Base-by-base conservation (phyloP, 2,329 filamentous ascomycete genomes). In the Clarireedia hainanense region DNA sequence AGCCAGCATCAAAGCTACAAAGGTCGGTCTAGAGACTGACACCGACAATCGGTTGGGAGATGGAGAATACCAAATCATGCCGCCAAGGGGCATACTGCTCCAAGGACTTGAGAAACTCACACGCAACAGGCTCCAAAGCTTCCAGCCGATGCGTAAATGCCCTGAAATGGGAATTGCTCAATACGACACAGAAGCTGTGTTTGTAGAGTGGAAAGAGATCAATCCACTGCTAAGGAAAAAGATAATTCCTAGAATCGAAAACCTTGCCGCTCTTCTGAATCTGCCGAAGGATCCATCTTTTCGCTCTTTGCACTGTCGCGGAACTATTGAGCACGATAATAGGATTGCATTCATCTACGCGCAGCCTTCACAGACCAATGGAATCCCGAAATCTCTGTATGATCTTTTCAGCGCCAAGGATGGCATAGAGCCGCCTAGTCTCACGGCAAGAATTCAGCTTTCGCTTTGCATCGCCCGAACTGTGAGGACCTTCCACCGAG, bases 171-270 rank as follows among this genome's bases (percentile, higher is more conserved):
- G 60, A 39, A 47, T 60, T 37, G 60, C 51, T 14, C 12, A 12
- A 9, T 61, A 60, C 36, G 56, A 60, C n/a, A 49, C 49, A 7
- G 50, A 50, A 30, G 6, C 27, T 3, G 59, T 61, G 3, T 42
- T 62, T 26, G 46, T 62, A 14, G 55, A 62, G 39, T 61, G 57
- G 60, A 62, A 61, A 47, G 27, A n/a, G 4, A 36, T 59, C 6
- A 52, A 62, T 14, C 37, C 36, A 14, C 24, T 27, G 15, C 14
- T 52, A 4, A 47, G 55, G 26, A 43, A 43, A 10, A 56, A 58
- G 24, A 20, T 58, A 17, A 57, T 57, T 36, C 52, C 58, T 23
- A 53, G 55, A 14, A 50, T 60, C 15, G 55, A 62, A 24, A 56
- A 23, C 36, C 48, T 62, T 4, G 58, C 60, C 20, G 45, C 55